phyloP scores from a whole-genome alignment of 352 stramenopile genomes.

The Peronosclerospora sorghi region DNA sequence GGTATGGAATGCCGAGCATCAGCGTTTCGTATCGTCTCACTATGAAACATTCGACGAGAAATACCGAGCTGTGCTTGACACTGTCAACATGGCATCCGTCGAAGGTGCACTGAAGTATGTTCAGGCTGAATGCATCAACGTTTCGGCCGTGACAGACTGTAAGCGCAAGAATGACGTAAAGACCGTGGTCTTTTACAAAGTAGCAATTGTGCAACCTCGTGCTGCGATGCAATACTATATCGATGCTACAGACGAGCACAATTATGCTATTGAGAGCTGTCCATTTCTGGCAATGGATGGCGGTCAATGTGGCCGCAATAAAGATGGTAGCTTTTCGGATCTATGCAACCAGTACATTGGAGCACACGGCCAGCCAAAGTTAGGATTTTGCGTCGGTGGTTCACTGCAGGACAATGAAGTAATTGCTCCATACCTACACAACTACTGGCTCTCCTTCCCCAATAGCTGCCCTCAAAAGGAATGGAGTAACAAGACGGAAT shows the following conservation, averaged over 20 bases:
- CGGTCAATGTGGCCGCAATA: constrained; percentile 32
- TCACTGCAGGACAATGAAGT: constrained; percentile 33
- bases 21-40: constrained; percentile 28
- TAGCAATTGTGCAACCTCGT: constrained; percentile 27
- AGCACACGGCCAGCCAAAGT: constrained; percentile 25
- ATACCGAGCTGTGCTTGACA: constrained; percentile 33
- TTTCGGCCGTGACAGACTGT: constrained; percentile 23
- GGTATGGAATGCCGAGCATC: constrained; percentile 19
- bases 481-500: constrained; percentile 32
- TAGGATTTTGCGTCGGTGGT: constrained; percentile 43
- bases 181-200: constrained; percentile 56
- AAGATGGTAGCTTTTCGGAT: constrained; percentile 25
- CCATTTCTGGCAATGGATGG: constrained; percentile 51
- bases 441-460: constrained; percentile 78
- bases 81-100: constrained; percentile 43
- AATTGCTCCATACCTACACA: constrained; percentile 61
- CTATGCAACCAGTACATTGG: constrained; percentile 49
- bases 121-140: constrained; percentile 50
- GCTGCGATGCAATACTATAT: constrained; percentile 40
- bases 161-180: constrained; percentile 48
- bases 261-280: constrained; percentile 34
- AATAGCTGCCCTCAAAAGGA: constrained; percentile 47
- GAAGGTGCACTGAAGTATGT: constrained; percentile 60
- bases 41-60: constrained; percentile 32
- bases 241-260: constrained; percentile 17